Percentiles rank a stretch among this genome's conserved stretches.
These are phyloP conservation scores for Hypholoma fasciculare DNA, from an alignment of 768 basidiomycete species.

Conservation along the genomic window DNA sequence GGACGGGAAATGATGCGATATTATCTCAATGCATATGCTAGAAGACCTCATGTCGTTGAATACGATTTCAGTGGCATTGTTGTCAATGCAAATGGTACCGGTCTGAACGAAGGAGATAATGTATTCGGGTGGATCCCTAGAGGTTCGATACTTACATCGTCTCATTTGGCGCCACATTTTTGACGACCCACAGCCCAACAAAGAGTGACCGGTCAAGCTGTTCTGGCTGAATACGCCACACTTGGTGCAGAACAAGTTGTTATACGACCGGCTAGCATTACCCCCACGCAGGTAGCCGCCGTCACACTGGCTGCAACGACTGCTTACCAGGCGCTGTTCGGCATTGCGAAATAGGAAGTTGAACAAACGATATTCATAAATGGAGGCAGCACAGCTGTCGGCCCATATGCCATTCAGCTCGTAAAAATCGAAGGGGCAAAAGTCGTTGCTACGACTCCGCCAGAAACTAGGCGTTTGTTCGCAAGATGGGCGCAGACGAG, in stretches of 20 bases:
- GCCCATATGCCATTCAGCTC: slow-evolving; percentile 69
- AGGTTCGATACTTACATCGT: too few species aligned
- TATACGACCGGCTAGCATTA: slow-evolving; percentile 48
- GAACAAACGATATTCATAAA: slow-evolving; percentile 68
- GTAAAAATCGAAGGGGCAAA: slow-evolving; percentile 64
- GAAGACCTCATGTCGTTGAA: slow-evolving; percentile 55
- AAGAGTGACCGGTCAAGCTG: slow-evolving; percentile 47
- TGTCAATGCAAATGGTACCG: slow-evolving; percentile 51
- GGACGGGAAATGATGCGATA: slow-evolving; percentile 59
- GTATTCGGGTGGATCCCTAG: slow-evolving; percentile 47
- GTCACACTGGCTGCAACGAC: slow-evolving; percentile 58
- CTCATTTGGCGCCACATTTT: slow-evolving; percentile 4
- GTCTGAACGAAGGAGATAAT: slow-evolving; percentile 57
- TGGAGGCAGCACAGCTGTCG: slow-evolving; percentile 70
- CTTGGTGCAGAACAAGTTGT: slow-evolving; percentile 42
- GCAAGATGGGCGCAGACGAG: slow-evolving; percentile 64
- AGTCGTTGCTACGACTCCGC: slow-evolving; percentile 58
- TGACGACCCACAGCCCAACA: slow-evolving; percentile 24
- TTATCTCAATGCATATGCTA: slow-evolving; percentile 45
- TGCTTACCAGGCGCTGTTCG: slow-evolving; percentile 51
- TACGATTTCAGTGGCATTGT: slow-evolving; percentile 66
- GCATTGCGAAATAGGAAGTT: slow-evolving; percentile 45
- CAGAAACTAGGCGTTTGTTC: slow-evolving; percentile 60
- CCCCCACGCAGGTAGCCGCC: slow-evolving; percentile 59
- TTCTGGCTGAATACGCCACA: slow-evolving; percentile 56